Percentiles rank a stretch among this genome's conserved stretches.
These are phyloP conservation scores for Colletotrichum tropicale DNA, from an alignment of 2,329 filamentous ascomycete species.

Conservation along the genomic window DNA sequence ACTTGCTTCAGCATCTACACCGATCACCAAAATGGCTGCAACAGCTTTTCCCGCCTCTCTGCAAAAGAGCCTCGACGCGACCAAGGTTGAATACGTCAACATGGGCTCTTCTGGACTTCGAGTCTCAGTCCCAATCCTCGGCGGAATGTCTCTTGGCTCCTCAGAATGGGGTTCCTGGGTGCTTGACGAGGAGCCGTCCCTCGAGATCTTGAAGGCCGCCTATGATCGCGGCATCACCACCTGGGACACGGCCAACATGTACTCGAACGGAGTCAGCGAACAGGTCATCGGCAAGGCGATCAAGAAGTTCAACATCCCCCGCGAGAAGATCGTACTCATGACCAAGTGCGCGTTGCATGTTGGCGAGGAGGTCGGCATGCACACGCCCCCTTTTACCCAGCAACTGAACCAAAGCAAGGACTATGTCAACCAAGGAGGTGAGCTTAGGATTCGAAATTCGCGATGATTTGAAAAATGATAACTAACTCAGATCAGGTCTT, in stretches of 20 bases:
- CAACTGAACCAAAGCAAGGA: conserved; percentile 33
- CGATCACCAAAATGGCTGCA: neutral
- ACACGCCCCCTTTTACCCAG: neutral
- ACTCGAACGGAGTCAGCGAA: conserved; percentile 68
- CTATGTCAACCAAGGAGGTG: conserved; percentile 35
- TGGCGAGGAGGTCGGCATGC: conserved; percentile 33
- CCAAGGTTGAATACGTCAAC: conserved; percentile 50
- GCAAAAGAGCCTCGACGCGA: conserved; percentile 26
- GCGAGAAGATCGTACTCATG: conserved; percentile 67
- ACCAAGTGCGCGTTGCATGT: conserved; percentile 48
- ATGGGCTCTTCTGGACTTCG: conserved; percentile 23
- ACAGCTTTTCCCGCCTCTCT: neutral
- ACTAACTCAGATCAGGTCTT: conserved; percentile 37
- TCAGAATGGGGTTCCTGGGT: conserved; percentile 16
- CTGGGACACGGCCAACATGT: conserved; percentile 57
- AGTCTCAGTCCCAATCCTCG: conserved; percentile 9
- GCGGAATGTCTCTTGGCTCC: conserved; percentile 20
- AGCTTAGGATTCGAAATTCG: fast-evolving
- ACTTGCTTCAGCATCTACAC: neutral
- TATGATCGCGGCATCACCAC: conserved; percentile 22
- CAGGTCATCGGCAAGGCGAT: conserved; percentile 69
- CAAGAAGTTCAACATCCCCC: conserved; percentile 66
- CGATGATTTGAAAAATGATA: conserved; percentile 22
- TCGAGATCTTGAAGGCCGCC: conserved; percentile 17
- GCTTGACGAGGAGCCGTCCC: neutral